Evolutionary conservation across 768 basidiomycete species (phyloP).

Genomic region (Rhizopogon salebrosus): DNA sequence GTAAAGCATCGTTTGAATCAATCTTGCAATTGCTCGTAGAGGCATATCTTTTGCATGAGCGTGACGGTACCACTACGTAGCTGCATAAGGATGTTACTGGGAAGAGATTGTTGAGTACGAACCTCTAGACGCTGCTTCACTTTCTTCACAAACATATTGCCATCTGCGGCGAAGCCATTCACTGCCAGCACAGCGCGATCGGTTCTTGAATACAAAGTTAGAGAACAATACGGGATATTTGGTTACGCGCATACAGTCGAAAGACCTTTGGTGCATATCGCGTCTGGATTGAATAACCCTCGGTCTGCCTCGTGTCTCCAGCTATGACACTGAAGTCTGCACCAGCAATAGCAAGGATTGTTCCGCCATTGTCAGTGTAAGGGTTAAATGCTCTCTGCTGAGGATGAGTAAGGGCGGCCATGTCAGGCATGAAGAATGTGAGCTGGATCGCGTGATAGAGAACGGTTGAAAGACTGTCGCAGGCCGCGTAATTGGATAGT

Average conservation of each 20-base stretch:
- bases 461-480: neutral
- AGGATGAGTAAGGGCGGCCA: slow-evolving; percentile 33
- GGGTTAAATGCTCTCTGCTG: slow-evolving; percentile 76
- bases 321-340: slow-evolving; percentile 92
- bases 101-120: slow-evolving; percentile 19
- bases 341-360: slow-evolving; percentile 94
- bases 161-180: slow-evolving; percentile 96
- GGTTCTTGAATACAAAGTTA: slow-evolving; percentile 47
- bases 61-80: slow-evolving; percentile 87
- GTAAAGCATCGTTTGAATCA: slow-evolving; percentile 98
- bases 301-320: slow-evolving; percentile 93
- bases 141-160: slow-evolving; percentile 95
- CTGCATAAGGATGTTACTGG: neutral
- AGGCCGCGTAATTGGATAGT: slow-evolving; percentile 13
- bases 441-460: neutral
- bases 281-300: slow-evolving; percentile 98
- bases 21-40: slow-evolving; percentile 92
- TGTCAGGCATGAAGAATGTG: slow-evolving; percentile 30
- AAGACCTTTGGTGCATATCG: slow-evolving; percentile 96
- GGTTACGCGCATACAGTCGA: slow-evolving; percentile 58
- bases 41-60: slow-evolving; percentile 97
- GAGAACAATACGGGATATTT: no score
- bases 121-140: slow-evolving; percentile 95
- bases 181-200: slow-evolving; percentile 92
- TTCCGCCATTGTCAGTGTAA: slow-evolving; percentile 91